A percentile compares a stretch with the other conserved stretches of the same genome.
These are phyloP conservation scores for Barnettozyma sucrosica DNA, from an alignment of 805 yeast species.

Conservation along the genomic window DNA sequence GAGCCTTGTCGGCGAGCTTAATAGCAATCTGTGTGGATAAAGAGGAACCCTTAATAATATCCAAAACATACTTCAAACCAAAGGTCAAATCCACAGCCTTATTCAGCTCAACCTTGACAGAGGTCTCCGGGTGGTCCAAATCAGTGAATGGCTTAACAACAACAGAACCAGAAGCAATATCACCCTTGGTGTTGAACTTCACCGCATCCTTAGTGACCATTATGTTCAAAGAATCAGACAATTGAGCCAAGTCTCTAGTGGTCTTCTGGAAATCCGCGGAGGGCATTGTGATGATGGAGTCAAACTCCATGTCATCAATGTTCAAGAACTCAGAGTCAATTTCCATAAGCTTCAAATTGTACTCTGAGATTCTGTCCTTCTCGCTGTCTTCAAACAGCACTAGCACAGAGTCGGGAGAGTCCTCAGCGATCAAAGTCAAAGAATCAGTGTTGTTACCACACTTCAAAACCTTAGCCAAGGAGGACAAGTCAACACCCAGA, in stretches of 20 bases:
- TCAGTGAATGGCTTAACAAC: slow-evolving; percentile 80
- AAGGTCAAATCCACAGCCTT: slow-evolving; percentile 86
- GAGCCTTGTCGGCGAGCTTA: slow-evolving; percentile 84
- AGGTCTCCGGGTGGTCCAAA: slow-evolving; percentile 72
- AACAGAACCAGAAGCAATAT: slow-evolving; percentile 81
- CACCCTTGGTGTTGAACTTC: slow-evolving; percentile 86
- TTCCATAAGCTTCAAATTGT: slow-evolving; percentile 87
- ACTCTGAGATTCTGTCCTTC: slow-evolving; percentile 90
- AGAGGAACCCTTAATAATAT: slow-evolving; percentile 86
- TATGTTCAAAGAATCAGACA: slow-evolving; percentile 83
- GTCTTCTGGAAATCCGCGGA: slow-evolving; percentile 82
- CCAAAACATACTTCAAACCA: slow-evolving; percentile 85
- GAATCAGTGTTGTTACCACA: slow-evolving; percentile 89
- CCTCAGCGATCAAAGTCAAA: slow-evolving; percentile 85
- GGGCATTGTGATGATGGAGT: slow-evolving; percentile 82
- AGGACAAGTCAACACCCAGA: slow-evolving; percentile 82
- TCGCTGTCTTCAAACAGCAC: slow-evolving; percentile 86
- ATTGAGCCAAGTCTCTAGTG: slow-evolving; percentile 78
- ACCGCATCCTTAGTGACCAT: slow-evolving; percentile 88
- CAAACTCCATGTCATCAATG: slow-evolving; percentile 91
- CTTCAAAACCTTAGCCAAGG: slow-evolving; percentile 82
- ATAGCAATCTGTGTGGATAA: slow-evolving; percentile 73
- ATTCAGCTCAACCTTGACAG: slow-evolving; percentile 69
- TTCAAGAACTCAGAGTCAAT: slow-evolving; percentile 91
- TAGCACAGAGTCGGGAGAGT: slow-evolving; percentile 71